Percentiles rank a stretch among this genome's conserved stretches.
Evolutionary conservation across 83 land plant genomes (phyloP).

Genomic region (Larix sibirica): DNA sequence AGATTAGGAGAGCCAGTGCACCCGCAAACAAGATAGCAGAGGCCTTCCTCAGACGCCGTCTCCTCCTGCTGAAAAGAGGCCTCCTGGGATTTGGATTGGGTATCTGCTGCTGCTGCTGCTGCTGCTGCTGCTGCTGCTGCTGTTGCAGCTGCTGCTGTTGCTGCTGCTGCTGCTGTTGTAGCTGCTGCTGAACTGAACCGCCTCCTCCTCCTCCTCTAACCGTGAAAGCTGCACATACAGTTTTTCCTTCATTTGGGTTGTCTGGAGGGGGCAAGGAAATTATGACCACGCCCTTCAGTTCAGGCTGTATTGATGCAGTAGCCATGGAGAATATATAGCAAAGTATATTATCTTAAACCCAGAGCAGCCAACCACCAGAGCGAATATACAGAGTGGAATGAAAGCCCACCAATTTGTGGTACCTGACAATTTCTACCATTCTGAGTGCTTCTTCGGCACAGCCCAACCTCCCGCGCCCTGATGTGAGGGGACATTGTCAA

Average conservation of each 20-base stretch:
- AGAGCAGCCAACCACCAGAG: too few relatives aligned
- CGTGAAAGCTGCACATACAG: conserved; percentile 60
- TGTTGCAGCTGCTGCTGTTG: neutral
- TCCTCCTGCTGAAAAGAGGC: neutral
- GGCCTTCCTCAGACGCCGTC: neutral
- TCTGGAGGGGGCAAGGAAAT: conserved; percentile 70
- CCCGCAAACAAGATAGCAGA: neutral
- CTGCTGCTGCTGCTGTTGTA: neutral
- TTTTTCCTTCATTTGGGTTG: conserved; percentile 64
- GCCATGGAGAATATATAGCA: neutral
- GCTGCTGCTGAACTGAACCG: neutral
- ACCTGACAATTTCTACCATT: too few relatives aligned
- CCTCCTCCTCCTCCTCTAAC: neutral
- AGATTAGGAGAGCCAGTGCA: neutral
- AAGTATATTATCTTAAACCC: neutral
- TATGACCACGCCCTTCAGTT: conserved; percentile 53
- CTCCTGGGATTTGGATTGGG: neutral
- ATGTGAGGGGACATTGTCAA: too few relatives aligned
- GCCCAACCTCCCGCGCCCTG: too few relatives aligned
- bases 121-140: conserved; percentile 8
- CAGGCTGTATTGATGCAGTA: conserved; percentile 15
- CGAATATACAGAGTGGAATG: too few relatives aligned
- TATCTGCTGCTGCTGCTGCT: neutral
- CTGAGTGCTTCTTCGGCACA: too few relatives aligned
- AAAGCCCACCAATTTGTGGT: too few relatives aligned